A percentile compares a stretch with the other conserved stretches of the same genome.
These are phyloP conservation scores for Hygrophorus pudorinus DNA, from an alignment of 768 basidiomycete species.

Conservation along the genomic window DNA sequence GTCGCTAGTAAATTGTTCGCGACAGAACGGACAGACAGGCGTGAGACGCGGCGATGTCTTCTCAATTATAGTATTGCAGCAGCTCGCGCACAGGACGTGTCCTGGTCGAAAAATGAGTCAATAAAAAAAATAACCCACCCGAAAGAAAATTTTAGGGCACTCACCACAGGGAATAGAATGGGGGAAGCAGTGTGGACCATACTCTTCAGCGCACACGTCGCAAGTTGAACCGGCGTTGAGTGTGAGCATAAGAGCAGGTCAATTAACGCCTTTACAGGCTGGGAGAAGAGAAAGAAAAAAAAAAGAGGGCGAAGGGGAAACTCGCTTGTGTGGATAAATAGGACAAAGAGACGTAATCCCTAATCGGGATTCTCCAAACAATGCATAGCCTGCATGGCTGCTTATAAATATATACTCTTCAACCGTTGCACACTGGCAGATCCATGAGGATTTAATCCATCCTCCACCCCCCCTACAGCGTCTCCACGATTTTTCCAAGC, in stretches of 20 bases:
- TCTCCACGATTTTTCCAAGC: too few species aligned
- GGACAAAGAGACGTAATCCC: constrained; percentile 28
- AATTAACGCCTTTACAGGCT: constrained; percentile 3
- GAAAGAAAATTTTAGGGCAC: constrained; percentile 22
- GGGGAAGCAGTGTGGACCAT: constrained; percentile 60
- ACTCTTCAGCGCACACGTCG: constrained; percentile 88
- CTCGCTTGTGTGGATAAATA: constrained; percentile 41
- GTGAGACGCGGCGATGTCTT: constrained; percentile 61
- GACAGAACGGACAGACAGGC: constrained; percentile 82
- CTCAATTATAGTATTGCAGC: constrained; percentile 74
- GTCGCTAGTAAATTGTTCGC: constrained; percentile 60
- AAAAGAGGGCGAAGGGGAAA: constrained; percentile 28
- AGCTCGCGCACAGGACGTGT: constrained; percentile 69
- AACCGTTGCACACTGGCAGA: too few species aligned
- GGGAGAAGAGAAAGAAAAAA: constrained; percentile 22
- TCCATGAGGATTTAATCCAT: too few species aligned
- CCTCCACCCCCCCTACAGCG: too few species aligned
- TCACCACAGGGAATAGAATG: constrained; percentile 78
- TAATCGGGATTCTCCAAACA: constrained; percentile 16
- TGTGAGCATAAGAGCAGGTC: constrained; percentile 52
- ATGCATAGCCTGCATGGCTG: constrained; percentile 10
- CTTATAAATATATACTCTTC: too few species aligned
- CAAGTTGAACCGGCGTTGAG: constrained; percentile 75
- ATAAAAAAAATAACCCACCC: constrained; percentile 18
- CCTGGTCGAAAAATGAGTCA: constrained; percentile 31